Percentiles rank a stretch among this genome's conserved stretches.
Evolutionary conservation across 2,329 filamentous ascomycete genomes (phyloP).

Genomic region (Epichloe festucae): DNA sequence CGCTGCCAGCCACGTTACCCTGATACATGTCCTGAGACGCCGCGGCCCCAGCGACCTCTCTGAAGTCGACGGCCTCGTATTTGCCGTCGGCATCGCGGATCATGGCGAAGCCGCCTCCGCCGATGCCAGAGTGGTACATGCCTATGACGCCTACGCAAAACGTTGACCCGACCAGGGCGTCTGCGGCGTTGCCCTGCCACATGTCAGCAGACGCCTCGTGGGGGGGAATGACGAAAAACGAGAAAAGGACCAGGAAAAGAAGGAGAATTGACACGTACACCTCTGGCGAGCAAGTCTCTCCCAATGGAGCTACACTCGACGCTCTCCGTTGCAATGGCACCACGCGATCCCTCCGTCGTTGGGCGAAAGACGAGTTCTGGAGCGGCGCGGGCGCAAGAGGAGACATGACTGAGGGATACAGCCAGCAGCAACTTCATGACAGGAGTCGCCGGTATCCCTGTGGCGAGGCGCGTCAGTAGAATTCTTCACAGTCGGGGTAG

Average conservation of each 20-base stretch:
- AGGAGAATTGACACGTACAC: conserved; percentile 25
- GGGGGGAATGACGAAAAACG: no score
- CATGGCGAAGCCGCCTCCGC: conserved; percentile 83
- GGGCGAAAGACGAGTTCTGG: conserved; percentile 13
- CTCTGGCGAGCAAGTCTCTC: conserved; percentile 42
- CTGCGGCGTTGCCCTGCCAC: conserved; percentile 56
- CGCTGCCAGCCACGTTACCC: conserved; percentile 51
- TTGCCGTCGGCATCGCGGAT: conserved; percentile 58
- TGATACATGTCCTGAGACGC: conserved; percentile 77
- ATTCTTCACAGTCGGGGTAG: not conserved
- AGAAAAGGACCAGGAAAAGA: not conserved
- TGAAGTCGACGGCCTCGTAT: conserved; percentile 81
- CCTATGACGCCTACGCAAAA: conserved; percentile 64
- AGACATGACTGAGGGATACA: not conserved
- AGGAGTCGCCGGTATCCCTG: not conserved
- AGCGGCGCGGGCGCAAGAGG: conserved; percentile 6
- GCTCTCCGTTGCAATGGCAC: conserved; percentile 60
- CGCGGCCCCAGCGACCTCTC: conserved; percentile 74
- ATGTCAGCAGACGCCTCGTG: not conserved
- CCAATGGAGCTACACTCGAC: conserved; percentile 57
- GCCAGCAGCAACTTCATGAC: conserved; percentile 1
- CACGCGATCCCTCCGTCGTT: conserved; percentile 19
- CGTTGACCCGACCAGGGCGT: conserved; percentile 60
- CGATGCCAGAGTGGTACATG: conserved; percentile 73
- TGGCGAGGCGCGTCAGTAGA: not conserved